Evolutionary conservation across 192 early-diverging fungal species (phyloP).

Genomic region (Piromyces finnis): DNA sequence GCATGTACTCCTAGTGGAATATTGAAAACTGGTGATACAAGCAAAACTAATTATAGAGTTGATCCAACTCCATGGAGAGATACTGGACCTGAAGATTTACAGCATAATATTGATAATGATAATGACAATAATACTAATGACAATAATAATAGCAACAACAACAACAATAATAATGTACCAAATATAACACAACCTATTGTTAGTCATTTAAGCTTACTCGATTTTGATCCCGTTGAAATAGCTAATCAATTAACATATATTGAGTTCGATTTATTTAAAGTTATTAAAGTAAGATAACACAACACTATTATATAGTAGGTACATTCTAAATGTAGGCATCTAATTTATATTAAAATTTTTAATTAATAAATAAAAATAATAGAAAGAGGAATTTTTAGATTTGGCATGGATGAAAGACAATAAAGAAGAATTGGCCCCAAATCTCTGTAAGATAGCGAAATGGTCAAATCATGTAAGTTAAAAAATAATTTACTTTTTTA

Average conservation of each 20-base stretch:
- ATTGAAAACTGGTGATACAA: neutral
- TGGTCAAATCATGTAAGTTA: conserved; percentile 47
- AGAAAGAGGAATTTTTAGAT: conserved; percentile 27
- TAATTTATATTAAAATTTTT: too few relatives aligned
- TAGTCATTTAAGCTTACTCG: conserved; percentile 6
- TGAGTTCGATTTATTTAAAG: conserved; percentile 27
- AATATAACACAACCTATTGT: neutral
- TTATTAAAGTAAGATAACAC: conserved; percentile 14
- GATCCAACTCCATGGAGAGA: neutral
- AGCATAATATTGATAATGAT: too few relatives aligned
- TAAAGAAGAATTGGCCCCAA: conserved; percentile 30
- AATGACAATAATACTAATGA: too few relatives aligned
- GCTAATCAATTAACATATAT: conserved; percentile 35
- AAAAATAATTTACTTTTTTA: too few relatives aligned
- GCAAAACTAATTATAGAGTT: neutral
- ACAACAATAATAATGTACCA: too few relatives aligned
- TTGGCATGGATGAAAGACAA: conserved; percentile 36
- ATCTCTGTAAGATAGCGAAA: conserved; percentile 25
- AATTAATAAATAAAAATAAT: too few relatives aligned
- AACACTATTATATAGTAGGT: neutral
- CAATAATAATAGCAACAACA: too few relatives aligned
- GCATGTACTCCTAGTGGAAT: too few relatives aligned
- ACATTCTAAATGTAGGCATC: too few relatives aligned
- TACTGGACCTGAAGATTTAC: neutral
- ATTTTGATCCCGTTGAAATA: conserved; percentile 31